phyloP scores from a whole-genome alignment of 2,329 filamentous ascomycete genomes.

The Beauveria medogensis region DNA sequence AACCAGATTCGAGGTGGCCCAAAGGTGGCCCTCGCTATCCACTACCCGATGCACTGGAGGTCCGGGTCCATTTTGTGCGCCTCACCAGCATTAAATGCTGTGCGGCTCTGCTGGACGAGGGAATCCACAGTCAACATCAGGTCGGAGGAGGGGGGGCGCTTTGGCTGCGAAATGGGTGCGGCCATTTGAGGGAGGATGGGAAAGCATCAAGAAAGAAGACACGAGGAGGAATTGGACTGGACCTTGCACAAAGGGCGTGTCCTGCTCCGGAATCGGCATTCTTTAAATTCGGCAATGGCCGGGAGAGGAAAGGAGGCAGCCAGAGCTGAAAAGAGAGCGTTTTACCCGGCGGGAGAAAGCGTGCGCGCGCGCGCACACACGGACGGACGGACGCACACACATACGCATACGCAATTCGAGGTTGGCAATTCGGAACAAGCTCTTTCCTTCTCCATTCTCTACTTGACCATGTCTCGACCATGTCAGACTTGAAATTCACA shows the following conservation, averaged over 20 bases:
- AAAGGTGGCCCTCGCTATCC: not conserved
- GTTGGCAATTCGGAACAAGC: not conserved
- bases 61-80: constrained; percentile 1
- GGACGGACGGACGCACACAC: not conserved
- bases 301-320: not conserved
- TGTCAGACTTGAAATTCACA: not conserved
- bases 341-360: constrained; percentile 4
- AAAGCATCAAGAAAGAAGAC: not conserved
- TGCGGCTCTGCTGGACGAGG: constrained; percentile 9
- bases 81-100: constrained; percentile 8
- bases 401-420: not conserved
- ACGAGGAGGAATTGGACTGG: not conserved
- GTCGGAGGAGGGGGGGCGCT: not conserved
- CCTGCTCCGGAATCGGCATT: constrained; percentile 3
- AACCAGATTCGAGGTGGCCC: constrained; percentile 1
- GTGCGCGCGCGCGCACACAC: not conserved
- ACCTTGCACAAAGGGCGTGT: not conserved
- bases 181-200: not conserved
- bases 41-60: constrained; percentile 8
- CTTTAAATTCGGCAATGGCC: not conserved
- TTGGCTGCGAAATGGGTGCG: not conserved
- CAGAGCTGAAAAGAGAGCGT: constrained; percentile 3
- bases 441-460: not conserved
- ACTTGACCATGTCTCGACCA: not conserved
- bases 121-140: constrained; percentile 13